These are phyloP conservation scores for Ascodesmis nigricans DNA, from an alignment of 495 filamentous ascomycete species.

Conservation along the genomic window DNA sequence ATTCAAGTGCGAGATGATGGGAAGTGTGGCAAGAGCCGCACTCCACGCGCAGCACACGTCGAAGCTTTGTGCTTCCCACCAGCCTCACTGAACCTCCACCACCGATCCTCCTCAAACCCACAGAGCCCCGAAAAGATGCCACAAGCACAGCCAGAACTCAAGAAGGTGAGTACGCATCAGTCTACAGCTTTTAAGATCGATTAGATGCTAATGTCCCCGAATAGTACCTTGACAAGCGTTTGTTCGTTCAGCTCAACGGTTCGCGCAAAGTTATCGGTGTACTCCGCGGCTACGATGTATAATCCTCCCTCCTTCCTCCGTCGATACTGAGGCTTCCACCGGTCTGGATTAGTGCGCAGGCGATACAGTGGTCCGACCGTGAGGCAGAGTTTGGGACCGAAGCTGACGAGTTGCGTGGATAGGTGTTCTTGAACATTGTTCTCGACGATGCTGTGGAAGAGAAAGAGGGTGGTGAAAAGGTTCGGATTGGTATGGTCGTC, in stretches of 20 bases:
- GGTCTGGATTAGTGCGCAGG: not conserved
- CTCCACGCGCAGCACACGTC: too few relatives aligned
- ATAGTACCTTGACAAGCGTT: constrained; percentile 96
- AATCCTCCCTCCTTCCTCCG: constrained; percentile 14
- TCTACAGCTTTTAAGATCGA: too few relatives aligned
- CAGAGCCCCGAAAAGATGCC: too few relatives aligned
- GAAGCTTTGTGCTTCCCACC: too few relatives aligned
- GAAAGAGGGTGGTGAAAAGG: constrained; percentile 79
- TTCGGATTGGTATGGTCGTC: constrained; percentile 78
- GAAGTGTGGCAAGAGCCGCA: too few relatives aligned
- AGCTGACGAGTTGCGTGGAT: constrained; percentile 7
- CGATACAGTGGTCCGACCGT: not conserved
- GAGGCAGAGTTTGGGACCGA: not conserved
- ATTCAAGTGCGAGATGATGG: too few relatives aligned
- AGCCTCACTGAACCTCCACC: constrained; percentile 9
- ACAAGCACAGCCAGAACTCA: constrained; percentile 95
- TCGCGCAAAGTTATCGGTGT: constrained; percentile 92
- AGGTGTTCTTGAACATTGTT: constrained; percentile 98
- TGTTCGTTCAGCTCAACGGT: constrained; percentile 94
- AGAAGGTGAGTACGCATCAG: too few relatives aligned
- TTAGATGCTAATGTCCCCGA: constrained; percentile 7
- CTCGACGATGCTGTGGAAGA: constrained; percentile 96
- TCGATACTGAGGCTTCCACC: not conserved
- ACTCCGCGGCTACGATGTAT: constrained; percentile 85
- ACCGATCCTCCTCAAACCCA: constrained; percentile 1